Percentiles rank a stretch among this genome's conserved stretches.
These are phyloP conservation scores for Fusarium begoniae DNA, from an alignment of 2,329 filamentous ascomycete genomes.

Conservation along the genomic window DNA sequence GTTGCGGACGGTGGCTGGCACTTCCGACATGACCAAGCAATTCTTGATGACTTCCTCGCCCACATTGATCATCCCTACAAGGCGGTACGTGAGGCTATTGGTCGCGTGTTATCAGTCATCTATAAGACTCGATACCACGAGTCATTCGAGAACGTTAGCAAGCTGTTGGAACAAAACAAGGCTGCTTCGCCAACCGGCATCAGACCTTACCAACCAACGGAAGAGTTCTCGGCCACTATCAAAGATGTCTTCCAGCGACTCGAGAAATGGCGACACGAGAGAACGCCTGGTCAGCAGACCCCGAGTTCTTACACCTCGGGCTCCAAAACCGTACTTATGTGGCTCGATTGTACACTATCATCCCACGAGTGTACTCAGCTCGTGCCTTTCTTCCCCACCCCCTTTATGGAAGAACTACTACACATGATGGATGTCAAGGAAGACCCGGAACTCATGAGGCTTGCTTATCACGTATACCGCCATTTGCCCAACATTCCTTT, in stretches of 20 bases:
- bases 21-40: conserved; percentile 88
- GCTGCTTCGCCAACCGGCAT: conserved; percentile 82
- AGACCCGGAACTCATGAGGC: conserved; percentile 91
- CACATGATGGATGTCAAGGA: conserved; percentile 99
- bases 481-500: conserved; percentile 96
- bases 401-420: conserved; percentile 90
- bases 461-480: conserved; percentile 96
- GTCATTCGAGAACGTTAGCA: conserved; percentile 82
- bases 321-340: conserved; percentile 93
- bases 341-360: conserved; percentile 90
- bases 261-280: conserved; percentile 87
- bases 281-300: conserved; percentile 87
- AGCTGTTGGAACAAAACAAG: conserved; percentile 82
- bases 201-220: conserved; percentile 80
- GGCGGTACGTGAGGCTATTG: conserved; percentile 93
- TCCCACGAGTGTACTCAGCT: conserved; percentile 94
- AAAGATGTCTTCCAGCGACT: conserved; percentile 79
- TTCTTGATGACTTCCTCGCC: conserved; percentile 85
- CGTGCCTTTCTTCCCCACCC: conserved; percentile 87
- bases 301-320: conserved; percentile 95
- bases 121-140: conserved; percentile 94
- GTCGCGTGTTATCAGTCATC: conserved; percentile 85
- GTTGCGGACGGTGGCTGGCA: conserved; percentile 95
- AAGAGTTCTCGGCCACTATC: conserved; percentile 78
- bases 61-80: conserved; percentile 99